Evolutionary conservation across 169 alveolate genomes (phyloP).

Genomic region (Plasmodium relictum): DNA sequence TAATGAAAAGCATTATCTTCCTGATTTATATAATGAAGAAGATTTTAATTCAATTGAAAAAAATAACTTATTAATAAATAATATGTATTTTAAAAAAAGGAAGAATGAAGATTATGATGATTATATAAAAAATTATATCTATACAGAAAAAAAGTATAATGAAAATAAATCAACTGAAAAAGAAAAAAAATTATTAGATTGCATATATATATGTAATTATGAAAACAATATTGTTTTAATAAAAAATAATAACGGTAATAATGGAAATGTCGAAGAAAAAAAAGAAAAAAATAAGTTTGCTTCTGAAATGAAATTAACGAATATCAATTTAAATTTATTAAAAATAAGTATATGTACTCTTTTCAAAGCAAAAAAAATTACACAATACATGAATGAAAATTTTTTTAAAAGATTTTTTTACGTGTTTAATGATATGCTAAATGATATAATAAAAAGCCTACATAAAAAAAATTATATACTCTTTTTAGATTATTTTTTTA

Average conservation of each 20-base stretch:
- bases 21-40: too few species aligned
- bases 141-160: neutral
- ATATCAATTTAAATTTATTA: constrained; percentile 38
- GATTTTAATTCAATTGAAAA: too few species aligned
- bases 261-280: neutral
- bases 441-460: constrained; percentile 27
- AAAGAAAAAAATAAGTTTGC: neutral
- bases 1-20: neutral
- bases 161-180: neutral
- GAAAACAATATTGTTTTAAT: constrained; percentile 27
- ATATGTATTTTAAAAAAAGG: neutral
- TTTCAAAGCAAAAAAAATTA: constrained; percentile 48
- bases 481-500: constrained; percentile 41
- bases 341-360: constrained; percentile 26
- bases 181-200: neutral
- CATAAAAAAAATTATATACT: constrained; percentile 36
- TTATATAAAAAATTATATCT: constrained; percentile 3
- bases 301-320: neutral
- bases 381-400: constrained; percentile 25
- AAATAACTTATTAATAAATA: too few species aligned
- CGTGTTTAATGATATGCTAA: constrained; percentile 22
- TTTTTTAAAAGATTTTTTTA: constrained; percentile 3
- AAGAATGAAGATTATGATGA: neutral
- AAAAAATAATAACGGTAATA: neutral
- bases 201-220: constrained; percentile 20